Percentiles rank a stretch among this genome's conserved stretches.
Conservation (phyloP, 2,329 filamentous ascomycete genomes). For the Ceratocystis destructans region DNA sequence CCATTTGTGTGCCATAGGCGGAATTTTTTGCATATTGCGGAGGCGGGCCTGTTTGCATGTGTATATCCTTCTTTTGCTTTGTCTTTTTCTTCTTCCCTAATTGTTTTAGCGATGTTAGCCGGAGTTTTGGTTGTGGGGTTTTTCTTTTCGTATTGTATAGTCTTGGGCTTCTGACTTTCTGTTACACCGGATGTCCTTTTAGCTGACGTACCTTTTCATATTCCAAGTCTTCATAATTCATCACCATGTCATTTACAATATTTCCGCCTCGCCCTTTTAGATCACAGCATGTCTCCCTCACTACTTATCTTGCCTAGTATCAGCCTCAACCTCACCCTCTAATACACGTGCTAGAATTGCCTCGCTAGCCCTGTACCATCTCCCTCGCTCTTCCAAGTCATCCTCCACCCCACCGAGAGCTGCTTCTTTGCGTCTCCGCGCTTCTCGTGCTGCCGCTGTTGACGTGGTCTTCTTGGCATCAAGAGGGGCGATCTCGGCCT, state of each 20-base stretch:
- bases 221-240: neutral
- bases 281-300: neutral
- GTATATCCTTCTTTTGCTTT: neutral
- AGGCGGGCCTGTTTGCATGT: neutral
- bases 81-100: neutral
- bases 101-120: neutral
- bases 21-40: neutral
- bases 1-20: too few species aligned
- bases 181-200: neutral
- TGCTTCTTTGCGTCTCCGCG: slow-evolving; percentile 52
- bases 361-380: slow-evolving; percentile 63
- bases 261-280: neutral
- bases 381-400: slow-evolving; percentile 59
- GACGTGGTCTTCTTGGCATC: slow-evolving; percentile 53
- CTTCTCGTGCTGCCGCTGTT: slow-evolving; percentile 55
- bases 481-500: slow-evolving; percentile 53
- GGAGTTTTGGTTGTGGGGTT: neutral
- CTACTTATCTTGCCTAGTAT: neutral
- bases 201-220: neutral
- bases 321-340: neutral
- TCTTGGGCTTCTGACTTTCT: neutral
- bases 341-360: slow-evolving; percentile 35
- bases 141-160: neutral
- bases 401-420: slow-evolving; percentile 48
- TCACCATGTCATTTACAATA: neutral